Evolutionary conservation across 768 basidiomycete genomes (phyloP), one percentile per base, ranked within the genome.

Genomic region (Cyclocybe cylindracea): DNA sequence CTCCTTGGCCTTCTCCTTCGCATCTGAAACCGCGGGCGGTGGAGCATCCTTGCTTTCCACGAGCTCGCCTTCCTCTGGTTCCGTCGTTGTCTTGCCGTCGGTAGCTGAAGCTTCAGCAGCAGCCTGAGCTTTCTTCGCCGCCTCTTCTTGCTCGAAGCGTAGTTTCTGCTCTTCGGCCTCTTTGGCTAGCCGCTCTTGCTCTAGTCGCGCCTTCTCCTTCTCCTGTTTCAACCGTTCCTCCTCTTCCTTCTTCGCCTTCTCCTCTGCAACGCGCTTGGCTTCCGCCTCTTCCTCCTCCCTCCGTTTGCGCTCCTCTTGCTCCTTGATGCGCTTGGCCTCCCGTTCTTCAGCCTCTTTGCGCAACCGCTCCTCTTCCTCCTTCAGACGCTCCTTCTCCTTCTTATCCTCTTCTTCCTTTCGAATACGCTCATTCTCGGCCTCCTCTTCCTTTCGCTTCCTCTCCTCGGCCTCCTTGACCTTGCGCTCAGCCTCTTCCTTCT

Each of bases 1-100:
- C 39, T 84, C 85, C 62, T 82, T 84, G 33, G 69, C 62, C 42
- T 74, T 84, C 53, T 70, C 75, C 46, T 73, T 72, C n/a, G 60
- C 48, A 35, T 76, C 73, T 69, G 48, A 66, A 61, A 32, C 59
- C 56, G 50, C 70, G 73, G 38, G 68, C 3, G 35, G n/a, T 18
- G 58, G 55, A 24, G 39, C 33, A 11, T 51, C 56, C 37, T 62
- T 51, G 31, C 49, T 48, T 19, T 65, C 63, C 18, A 47, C 39
- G 43, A 64, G 40, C 38, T 64, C 63, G 13, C 60, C 52, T 60
- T 73, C 50, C 44, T 58, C 69, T 42, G 53, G 45, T 4, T 54
- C 53, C 18, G 56, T 56, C 38, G 58, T 59, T 3, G 57, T 52
- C 32, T 61, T 59, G 36, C 54, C 45, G 10, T 62, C 70, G 24